These are phyloP conservation scores for Fusarium austroafricanum DNA, from an alignment of 2,329 filamentous ascomycete species.

Conservation along the genomic window DNA sequence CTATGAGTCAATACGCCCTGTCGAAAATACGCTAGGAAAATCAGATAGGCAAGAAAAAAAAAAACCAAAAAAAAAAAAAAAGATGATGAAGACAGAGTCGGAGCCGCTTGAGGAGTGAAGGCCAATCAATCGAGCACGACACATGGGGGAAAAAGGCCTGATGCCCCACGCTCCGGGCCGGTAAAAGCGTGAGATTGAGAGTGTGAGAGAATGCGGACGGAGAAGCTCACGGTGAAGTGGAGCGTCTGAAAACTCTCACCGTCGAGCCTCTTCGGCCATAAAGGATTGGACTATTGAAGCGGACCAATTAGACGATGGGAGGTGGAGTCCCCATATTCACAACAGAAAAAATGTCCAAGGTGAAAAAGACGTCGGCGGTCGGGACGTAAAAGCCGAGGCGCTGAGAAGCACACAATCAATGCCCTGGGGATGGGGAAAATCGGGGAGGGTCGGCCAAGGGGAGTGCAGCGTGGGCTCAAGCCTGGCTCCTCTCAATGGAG, in stretches of 20 bases:
- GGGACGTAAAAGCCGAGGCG: conserved; percentile 42
- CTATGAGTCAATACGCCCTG: conserved; percentile 25
- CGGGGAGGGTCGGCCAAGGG: conserved; percentile 29
- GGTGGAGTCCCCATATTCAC: conserved; percentile 20
- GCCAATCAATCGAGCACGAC: conserved; percentile 52
- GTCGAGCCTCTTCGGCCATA: conserved; percentile 39
- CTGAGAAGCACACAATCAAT: background rate
- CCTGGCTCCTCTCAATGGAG: background rate
- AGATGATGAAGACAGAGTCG: conserved; percentile 26
- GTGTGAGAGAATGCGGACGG: conserved; percentile 7
- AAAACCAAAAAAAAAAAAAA: no score
- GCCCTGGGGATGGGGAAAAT: conserved; percentile 17
- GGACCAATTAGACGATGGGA: conserved; percentile 30
- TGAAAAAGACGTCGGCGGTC: conserved; percentile 39
- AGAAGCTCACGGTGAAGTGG: conserved; percentile 41
- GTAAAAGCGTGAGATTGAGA: conserved; percentile 17
- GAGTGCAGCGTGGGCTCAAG: background rate
- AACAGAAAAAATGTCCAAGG: conserved; percentile 19
- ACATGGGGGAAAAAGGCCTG: conserved; percentile 35
- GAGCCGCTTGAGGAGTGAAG: conserved; percentile 44
- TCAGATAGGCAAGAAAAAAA: conserved; percentile 13
- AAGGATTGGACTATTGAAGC: conserved; percentile 32
- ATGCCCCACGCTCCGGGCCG: conserved; percentile 49
- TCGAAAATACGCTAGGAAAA: conserved; percentile 20
- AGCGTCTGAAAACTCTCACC: conserved; percentile 43